These are phyloP conservation scores for Priceomyces carsonii DNA, from an alignment of 805 yeast genomes.

Conservation along the genomic window DNA sequence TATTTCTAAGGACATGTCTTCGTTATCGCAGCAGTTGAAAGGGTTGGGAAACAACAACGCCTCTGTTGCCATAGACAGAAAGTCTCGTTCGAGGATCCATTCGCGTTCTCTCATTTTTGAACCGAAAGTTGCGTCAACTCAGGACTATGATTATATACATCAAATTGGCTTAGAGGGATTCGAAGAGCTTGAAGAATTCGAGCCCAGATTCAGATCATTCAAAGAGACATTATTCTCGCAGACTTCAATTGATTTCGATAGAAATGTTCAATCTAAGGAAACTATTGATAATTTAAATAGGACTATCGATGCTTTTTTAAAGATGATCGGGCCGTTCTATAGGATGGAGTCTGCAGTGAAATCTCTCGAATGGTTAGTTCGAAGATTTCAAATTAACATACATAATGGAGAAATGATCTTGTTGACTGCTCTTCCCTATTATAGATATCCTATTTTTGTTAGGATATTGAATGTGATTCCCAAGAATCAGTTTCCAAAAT, in stretches of 20 bases:
- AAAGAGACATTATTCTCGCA: constrained; percentile 77
- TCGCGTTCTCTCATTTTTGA: constrained; percentile 86
- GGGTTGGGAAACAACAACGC: constrained; percentile 63
- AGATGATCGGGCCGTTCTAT: constrained; percentile 75
- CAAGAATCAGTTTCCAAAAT: constrained; percentile 62
- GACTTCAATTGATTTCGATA: constrained; percentile 74
- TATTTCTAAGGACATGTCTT: constrained; percentile 34
- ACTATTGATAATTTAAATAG: constrained; percentile 71
- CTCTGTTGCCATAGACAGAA: constrained; percentile 81
- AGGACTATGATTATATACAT: constrained; percentile 83
- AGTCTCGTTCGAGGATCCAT: constrained; percentile 81
- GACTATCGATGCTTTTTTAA: constrained; percentile 73
- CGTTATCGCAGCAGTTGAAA: constrained; percentile 81
- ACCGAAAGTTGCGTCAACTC: constrained; percentile 86
- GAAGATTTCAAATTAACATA: constrained; percentile 84
- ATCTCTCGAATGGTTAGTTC: constrained; percentile 92
- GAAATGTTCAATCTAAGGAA: constrained; percentile 79
- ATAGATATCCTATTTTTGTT: constrained; percentile 68
- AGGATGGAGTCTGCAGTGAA: constrained; percentile 71
- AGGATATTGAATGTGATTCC: constrained; percentile 74
- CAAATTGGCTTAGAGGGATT: constrained; percentile 74
- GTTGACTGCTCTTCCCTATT: constrained; percentile 78
- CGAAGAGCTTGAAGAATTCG: constrained; percentile 68
- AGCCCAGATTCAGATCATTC: constrained; percentile 73
- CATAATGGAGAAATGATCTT: constrained; percentile 75